Conservation (phyloP, 2,329 filamentous ascomycete genomes). For the Mollisia scopiformis region DNA sequence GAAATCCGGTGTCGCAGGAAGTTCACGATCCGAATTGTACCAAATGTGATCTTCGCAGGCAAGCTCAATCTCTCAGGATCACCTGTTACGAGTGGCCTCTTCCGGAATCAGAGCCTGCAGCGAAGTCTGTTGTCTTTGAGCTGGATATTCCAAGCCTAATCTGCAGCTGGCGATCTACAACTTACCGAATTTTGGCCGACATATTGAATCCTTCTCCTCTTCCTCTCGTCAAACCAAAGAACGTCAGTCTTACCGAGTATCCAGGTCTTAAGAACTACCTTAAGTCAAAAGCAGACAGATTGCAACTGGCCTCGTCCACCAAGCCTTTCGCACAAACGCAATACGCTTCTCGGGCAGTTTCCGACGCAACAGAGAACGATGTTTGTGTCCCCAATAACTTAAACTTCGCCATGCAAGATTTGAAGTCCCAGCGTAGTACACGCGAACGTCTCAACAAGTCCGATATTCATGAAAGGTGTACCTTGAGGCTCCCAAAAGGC, state of each 20-base stretch:
- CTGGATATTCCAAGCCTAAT: slow-evolving; percentile 46
- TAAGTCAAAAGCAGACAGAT: slow-evolving; percentile 3
- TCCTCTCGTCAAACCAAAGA: background rate
- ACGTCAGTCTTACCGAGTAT: slow-evolving; percentile 7
- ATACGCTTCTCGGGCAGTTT: slow-evolving; percentile 32
- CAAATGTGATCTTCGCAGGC: slow-evolving; percentile 38
- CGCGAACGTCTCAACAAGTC: slow-evolving; percentile 17
- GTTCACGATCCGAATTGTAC: slow-evolving; percentile 32
- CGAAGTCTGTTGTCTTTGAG: slow-evolving; percentile 56
- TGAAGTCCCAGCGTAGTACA: slow-evolving; percentile 13
- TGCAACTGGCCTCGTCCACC: slow-evolving; percentile 22
- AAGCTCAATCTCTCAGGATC: slow-evolving; percentile 48
- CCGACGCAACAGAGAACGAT: slow-evolving; percentile 32
- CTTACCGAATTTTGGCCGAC: slow-evolving; percentile 43
- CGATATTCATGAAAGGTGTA: slow-evolving; percentile 40
- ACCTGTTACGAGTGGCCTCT: slow-evolving; percentile 60
- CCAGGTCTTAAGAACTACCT: slow-evolving; percentile 9
- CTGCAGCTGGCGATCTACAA: slow-evolving; percentile 52
- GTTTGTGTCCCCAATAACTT: slow-evolving; percentile 52
- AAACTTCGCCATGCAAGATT: slow-evolving; percentile 43
- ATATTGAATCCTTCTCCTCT: slow-evolving; percentile 37
- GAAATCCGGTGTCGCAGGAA: background rate
- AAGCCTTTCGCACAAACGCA: slow-evolving; percentile 37
- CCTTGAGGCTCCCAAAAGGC: slow-evolving; percentile 41
- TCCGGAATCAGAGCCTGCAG: slow-evolving; percentile 36